These are phyloP conservation scores for Aspergillus sp. DNA, from an alignment of 2,329 filamentous ascomycete genomes.

Conservation along the genomic window DNA sequence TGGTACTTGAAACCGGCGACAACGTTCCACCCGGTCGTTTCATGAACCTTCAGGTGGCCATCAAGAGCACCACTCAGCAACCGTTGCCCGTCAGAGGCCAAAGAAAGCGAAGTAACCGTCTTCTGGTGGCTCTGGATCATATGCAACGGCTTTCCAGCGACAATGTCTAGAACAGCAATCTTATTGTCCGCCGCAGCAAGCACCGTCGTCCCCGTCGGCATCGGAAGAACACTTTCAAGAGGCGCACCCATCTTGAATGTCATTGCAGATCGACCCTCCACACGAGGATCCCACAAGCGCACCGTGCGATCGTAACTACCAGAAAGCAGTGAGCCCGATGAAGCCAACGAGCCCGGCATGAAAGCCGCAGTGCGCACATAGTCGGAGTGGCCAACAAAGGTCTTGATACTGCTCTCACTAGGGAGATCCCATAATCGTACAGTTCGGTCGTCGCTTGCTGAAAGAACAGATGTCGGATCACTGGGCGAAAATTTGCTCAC, in stretches of 20 bases:
- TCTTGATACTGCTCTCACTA: conserved; percentile 70
- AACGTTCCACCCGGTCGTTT: conserved; percentile 92
- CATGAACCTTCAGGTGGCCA: conserved; percentile 95
- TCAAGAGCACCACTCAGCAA: conserved; percentile 87
- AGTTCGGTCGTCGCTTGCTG: conserved; percentile 86
- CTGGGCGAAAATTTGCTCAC: conserved; percentile 85
- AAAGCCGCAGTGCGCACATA: conserved; percentile 88
- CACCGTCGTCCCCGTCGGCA: conserved; percentile 82
- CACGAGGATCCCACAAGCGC: conserved; percentile 86
- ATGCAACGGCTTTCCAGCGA: conserved; percentile 83
- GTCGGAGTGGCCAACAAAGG: conserved; percentile 83
- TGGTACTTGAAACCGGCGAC: conserved; percentile 94
- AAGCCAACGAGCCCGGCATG: conserved; percentile 66
- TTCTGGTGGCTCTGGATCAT: conserved; percentile 95
- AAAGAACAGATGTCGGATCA: conserved; percentile 84
- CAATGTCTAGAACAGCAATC: conserved; percentile 87
- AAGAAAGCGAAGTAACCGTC: conserved; percentile 83
- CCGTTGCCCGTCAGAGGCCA: conserved; percentile 77
- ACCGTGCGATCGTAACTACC: conserved; percentile 96
- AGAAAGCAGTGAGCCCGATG: conserved; percentile 72
- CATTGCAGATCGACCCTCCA: conserved; percentile 71
- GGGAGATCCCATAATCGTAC: conserved; percentile 94
- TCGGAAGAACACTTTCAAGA: conserved; percentile 82
- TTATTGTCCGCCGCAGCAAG: conserved; percentile 81
- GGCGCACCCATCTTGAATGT: conserved; percentile 92